A percentile compares a stretch with the other conserved stretches of the same genome.
phyloP scores from a whole-genome alignment of 352 stramenopile genomes.

The Globisporangium nagaii region DNA sequence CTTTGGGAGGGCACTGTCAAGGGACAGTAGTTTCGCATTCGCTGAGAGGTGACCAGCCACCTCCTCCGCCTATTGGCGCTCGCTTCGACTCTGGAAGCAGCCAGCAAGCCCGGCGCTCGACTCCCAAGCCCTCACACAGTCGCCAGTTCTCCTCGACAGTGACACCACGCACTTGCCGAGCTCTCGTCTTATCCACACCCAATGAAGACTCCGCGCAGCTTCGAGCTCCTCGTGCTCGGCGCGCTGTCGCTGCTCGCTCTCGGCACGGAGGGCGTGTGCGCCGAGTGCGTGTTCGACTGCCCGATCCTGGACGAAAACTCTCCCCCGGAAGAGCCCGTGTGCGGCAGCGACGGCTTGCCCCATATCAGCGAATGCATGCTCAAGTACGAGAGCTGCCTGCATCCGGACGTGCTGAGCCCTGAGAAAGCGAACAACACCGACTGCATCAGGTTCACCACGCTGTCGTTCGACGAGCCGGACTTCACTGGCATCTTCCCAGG shows the following conservation, averaged over 20 bases:
- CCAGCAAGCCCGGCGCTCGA: too few relatives aligned
- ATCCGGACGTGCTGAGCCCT: not conserved
- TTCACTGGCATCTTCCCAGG: not conserved
- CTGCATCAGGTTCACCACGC: not conserved
- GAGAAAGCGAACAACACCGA: not conserved
- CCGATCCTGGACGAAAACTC: not conserved
- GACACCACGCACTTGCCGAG: too few relatives aligned
- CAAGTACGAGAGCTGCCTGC: slow-evolving; percentile 1
- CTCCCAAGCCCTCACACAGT: not conserved
- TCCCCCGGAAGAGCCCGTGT: slow-evolving; percentile 6
- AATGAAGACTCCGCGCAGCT: slow-evolving; percentile 4
- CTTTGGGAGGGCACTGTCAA: too few relatives aligned
- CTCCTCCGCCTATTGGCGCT: too few relatives aligned
- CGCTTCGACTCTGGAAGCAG: too few relatives aligned
- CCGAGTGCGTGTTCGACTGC: not conserved
- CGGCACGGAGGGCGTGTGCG: not conserved
- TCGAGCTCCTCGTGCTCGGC: not conserved
- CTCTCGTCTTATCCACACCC: too few relatives aligned
- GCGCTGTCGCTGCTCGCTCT: not conserved
- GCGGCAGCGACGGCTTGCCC: slow-evolving; percentile 7
- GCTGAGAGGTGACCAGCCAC: too few relatives aligned
- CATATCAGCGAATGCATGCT: slow-evolving; percentile 13
- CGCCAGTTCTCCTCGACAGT: not conserved
- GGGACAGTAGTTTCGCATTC: too few relatives aligned
- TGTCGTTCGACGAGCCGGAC: not conserved